Evolutionary conservation across 2,329 filamentous ascomycete genomes (phyloP).

Genomic region (Fusarium nurragi): DNA sequence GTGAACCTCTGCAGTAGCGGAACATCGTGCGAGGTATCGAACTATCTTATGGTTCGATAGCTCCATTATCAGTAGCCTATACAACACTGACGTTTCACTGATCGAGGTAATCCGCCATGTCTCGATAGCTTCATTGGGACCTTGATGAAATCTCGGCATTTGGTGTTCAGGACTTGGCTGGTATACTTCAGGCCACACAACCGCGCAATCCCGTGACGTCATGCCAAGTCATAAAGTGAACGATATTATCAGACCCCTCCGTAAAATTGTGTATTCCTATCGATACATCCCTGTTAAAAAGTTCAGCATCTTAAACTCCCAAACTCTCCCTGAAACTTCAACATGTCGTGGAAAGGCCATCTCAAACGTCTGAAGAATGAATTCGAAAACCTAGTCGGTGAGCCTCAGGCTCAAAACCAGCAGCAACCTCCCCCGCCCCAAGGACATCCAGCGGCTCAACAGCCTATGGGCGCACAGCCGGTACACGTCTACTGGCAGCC

Average conservation of each 20-base stretch:
- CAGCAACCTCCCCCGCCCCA: constrained; percentile 38
- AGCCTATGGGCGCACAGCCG: constrained; percentile 27
- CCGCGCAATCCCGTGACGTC: constrained; percentile 27
- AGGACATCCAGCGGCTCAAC: constrained; percentile 36
- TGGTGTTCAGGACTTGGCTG: constrained; percentile 3
- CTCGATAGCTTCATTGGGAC: constrained; percentile 3
- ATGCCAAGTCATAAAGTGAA: constrained; percentile 19
- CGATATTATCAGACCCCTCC: constrained; percentile 1
- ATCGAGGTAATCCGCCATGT: background rate
- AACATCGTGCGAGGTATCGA: background rate
- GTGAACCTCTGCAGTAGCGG: background rate
- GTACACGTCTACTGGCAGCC: constrained; percentile 61
- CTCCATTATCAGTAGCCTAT: background rate
- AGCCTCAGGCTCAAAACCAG: constrained; percentile 37
- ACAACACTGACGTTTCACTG: background rate
- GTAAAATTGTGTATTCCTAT: background rate
- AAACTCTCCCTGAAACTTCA: background rate
- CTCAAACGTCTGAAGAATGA: constrained; percentile 53
- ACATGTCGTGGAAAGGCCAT: constrained; percentile 52
- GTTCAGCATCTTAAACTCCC: too few species aligned
- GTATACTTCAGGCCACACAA: constrained; percentile 14
- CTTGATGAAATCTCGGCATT: background rate
- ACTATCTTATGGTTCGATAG: background rate
- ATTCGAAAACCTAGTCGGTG: constrained; percentile 49
- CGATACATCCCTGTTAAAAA: background rate